Conservation (phyloP, 176 grass and related monocot genomes). For the Cenchrus americanus region DNA sequence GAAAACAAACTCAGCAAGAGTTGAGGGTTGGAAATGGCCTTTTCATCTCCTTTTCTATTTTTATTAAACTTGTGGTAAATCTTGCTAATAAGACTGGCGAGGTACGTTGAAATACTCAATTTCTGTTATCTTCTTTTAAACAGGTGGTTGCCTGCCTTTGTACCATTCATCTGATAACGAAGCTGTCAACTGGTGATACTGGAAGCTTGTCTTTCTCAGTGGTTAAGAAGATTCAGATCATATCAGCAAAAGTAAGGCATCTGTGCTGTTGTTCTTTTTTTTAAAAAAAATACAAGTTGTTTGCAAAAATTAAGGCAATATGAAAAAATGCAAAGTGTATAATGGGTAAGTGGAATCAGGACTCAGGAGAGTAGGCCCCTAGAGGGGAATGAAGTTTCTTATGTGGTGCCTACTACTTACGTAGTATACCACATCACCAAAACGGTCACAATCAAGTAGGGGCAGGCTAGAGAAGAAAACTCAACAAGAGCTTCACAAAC, state of each 20-base stretch:
- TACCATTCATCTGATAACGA: slow-evolving; percentile 69
- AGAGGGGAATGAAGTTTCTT: not conserved
- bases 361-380: not conserved
- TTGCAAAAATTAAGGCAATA: not conserved
- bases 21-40: not conserved
- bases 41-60: not conserved
- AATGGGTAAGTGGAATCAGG: not conserved
- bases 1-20: not conserved
- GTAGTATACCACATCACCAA: not conserved
- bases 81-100: not conserved
- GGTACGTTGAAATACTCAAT: not conserved
- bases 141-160: slow-evolving; percentile 75
- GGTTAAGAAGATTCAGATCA: slow-evolving; percentile 60
- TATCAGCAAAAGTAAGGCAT: slow-evolving; percentile 61
- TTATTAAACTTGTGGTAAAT: not conserved
- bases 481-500: not conserved
- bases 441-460: not conserved
- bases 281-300: not conserved
- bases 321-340: not conserved
- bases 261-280: not conserved
- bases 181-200: slow-evolving; percentile 60
- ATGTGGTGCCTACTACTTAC: not conserved
- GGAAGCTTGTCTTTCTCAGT: slow-evolving; percentile 75
- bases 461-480: not conserved
- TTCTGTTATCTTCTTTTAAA: slow-evolving; percentile 25